Evolutionary conservation across 225 moss, liverwort and hornwort genomes (phyloP).

Genomic region (Pleurozium schreberi): DNA sequence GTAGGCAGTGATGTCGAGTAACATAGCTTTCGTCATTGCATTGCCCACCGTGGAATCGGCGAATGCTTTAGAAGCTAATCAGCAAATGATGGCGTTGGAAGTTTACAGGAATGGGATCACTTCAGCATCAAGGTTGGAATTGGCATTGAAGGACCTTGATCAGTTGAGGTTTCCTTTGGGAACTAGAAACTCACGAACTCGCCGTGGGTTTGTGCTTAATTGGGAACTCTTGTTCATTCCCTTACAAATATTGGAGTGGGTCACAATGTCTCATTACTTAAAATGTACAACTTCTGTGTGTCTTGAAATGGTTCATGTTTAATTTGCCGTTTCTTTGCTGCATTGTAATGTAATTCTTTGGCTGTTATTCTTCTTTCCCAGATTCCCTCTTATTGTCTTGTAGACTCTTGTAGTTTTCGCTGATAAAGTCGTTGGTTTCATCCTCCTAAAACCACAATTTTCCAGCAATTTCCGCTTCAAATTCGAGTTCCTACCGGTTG

Average conservation of each 20-base stretch:
- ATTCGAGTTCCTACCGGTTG: too few species aligned
- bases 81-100: neutral
- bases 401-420: neutral
- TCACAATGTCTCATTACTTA: neutral
- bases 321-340: neutral
- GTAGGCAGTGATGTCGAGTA: neutral
- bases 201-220: neutral
- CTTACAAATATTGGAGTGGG: neutral
- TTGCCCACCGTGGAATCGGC: neutral
- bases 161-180: neutral
- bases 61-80: neutral
- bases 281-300: neutral
- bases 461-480: neutral
- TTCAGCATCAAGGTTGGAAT: neutral
- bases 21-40: neutral
- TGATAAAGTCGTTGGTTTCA: neutral
- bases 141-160: neutral
- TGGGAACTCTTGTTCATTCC: neutral
- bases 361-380: neutral
- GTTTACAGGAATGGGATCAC: neutral
- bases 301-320: neutral
- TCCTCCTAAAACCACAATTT: neutral
- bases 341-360: neutral
- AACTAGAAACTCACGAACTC: neutral
- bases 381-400: neutral